Conservation (phyloP, 495 filamentous ascomycete genomes). For the Paragyromitra xinjiangensis region DNA sequence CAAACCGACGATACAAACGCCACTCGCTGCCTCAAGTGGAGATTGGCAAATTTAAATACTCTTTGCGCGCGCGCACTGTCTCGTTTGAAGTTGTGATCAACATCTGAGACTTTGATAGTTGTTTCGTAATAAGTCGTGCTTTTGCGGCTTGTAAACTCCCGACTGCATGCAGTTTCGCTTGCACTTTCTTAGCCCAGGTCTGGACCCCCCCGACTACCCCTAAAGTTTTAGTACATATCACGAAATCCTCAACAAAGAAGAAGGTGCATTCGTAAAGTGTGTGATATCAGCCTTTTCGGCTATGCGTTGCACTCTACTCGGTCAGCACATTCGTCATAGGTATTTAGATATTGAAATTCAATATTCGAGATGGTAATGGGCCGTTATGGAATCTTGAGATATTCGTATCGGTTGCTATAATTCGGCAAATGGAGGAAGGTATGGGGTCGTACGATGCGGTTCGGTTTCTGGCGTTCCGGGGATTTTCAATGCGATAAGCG, state of each 20-base stretch:
- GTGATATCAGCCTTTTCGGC: slow-evolving; percentile 25
- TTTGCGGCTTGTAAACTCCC: slow-evolving; percentile 8
- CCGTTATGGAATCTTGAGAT: slow-evolving; percentile 15
- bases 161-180: slow-evolving; percentile 10
- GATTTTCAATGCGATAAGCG: slow-evolving; percentile 7
- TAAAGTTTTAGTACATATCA: slow-evolving; percentile 7
- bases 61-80: slow-evolving; percentile 1
- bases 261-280: slow-evolving; percentile 17
- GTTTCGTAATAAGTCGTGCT: slow-evolving; percentile 23
- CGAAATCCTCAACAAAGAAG: slow-evolving; percentile 14
- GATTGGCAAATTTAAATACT: slow-evolving; percentile 17
- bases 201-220: slow-evolving; percentile 1
- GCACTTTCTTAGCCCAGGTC: slow-evolving; percentile 4
- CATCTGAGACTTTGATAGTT: slow-evolving; percentile 17
- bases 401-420: neutral
- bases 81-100: slow-evolving; percentile 17
- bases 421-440: slow-evolving; percentile 3
- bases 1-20: neutral
- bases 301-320: slow-evolving; percentile 42
- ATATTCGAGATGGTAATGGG: slow-evolving; percentile 9
- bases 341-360: neutral
- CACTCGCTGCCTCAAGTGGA: slow-evolving; percentile 6
- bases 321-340: slow-evolving; percentile 27
- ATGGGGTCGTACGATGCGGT: slow-evolving; percentile 30
- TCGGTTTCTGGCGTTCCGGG: slow-evolving; percentile 14